Evolutionary conservation across 208 protist species (phyloP).

Genomic region (Crithidia bombi): DNA sequence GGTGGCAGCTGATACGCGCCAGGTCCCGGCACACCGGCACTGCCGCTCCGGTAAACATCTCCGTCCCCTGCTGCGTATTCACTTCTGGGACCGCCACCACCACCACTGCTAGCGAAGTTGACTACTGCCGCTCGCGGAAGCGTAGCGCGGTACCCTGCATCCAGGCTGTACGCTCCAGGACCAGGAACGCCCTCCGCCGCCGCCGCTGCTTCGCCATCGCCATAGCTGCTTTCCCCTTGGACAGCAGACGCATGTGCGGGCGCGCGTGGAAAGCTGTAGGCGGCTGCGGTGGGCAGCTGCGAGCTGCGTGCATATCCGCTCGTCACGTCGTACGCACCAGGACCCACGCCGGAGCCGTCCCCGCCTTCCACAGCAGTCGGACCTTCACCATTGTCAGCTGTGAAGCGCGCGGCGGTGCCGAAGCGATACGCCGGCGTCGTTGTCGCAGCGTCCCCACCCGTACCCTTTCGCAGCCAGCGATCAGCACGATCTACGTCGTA

Average conservation of each 20-base stretch:
- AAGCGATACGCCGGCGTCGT: conserved; percentile 8
- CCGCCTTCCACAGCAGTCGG: background rate
- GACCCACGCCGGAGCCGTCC: conserved; percentile 35
- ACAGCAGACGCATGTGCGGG: background rate
- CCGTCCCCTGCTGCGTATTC: background rate
- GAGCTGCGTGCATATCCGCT: conserved; percentile 14
- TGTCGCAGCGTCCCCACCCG: background rate
- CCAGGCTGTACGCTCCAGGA: conserved; percentile 28
- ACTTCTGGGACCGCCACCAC: background rate
- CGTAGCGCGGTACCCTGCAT: conserved; percentile 20
- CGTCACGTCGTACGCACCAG: conserved; percentile 51
- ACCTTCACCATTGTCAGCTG: background rate
- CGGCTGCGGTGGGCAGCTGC: conserved; percentile 13
- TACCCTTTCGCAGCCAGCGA: background rate
- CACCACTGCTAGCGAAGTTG: background rate
- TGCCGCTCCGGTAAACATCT: background rate
- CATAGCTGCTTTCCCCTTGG: background rate
- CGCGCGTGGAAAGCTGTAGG: conserved; percentile 29
- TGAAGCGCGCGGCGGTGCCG: conserved; percentile 12
- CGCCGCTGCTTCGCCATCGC: background rate
- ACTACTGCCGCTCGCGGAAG: conserved; percentile 11
- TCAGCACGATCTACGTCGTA: conserved; percentile 39
- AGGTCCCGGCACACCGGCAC: conserved; percentile 6
- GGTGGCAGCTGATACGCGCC: conserved; percentile 32
- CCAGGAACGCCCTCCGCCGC: background rate